Evolutionary conservation across 2,329 filamentous ascomycete genomes (phyloP).

Genomic region (Sarocladium brachiariae): DNA sequence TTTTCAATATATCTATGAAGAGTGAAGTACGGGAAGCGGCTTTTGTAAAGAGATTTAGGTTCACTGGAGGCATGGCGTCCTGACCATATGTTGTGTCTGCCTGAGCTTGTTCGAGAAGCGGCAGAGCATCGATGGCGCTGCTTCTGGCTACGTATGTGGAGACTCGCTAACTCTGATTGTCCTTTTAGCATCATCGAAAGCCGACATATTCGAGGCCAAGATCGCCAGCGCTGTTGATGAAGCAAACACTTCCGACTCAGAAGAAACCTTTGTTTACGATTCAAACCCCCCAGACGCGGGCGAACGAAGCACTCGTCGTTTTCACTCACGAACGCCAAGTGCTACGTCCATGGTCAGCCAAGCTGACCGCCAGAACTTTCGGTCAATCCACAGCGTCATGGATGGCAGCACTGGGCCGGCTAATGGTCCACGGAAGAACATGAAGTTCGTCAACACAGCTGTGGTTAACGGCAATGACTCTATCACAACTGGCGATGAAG

Average conservation of each 20-base stretch:
- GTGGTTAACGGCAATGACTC: conserved; percentile 50
- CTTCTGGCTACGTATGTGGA: too few species aligned
- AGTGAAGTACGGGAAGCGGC: too few species aligned
- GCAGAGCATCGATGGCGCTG: conserved; percentile 1
- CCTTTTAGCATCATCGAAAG: conserved; percentile 75
- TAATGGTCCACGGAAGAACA: conserved; percentile 65
- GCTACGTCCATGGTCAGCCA: conserved; percentile 77
- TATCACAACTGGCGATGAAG: conserved; percentile 54
- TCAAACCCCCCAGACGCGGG: conserved; percentile 76
- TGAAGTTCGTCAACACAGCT: conserved; percentile 89
- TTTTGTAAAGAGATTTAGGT: too few species aligned
- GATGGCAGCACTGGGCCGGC: conserved; percentile 43
- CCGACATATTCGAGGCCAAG: conserved; percentile 96
- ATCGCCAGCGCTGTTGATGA: conserved; percentile 95
- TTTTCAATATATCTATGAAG: too few species aligned
- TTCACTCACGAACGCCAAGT: conserved; percentile 92
- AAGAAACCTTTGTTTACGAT: conserved; percentile 98
- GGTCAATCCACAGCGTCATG: conserved; percentile 61
- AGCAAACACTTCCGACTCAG: conserved; percentile 91
- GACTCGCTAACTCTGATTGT: conserved; percentile 2
- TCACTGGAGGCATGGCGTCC: too few species aligned
- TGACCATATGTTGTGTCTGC: too few species aligned
- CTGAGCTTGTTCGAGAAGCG: neutral
- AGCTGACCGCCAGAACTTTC: conserved; percentile 50
- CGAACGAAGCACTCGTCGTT: conserved; percentile 58